Percentiles rank a stretch among this genome's conserved stretches.
Conservation (phyloP, 352 stramenopile species). For the Globisporangium cystogenes region DNA sequence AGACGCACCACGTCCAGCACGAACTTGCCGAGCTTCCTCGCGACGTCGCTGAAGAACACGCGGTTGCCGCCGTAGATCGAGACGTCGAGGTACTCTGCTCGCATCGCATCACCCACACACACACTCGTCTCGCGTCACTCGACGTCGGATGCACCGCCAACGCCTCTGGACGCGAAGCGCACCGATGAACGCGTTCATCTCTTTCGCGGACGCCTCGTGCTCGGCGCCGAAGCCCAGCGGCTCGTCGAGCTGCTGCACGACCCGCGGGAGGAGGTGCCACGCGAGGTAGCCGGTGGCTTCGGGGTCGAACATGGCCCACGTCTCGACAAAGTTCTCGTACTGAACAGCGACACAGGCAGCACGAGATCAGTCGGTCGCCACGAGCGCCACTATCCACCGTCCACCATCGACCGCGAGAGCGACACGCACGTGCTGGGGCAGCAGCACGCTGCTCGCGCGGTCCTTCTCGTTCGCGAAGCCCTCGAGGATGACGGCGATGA, state of each 20-base stretch:
- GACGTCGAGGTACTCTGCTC: slow-evolving; percentile 39
- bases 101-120: no score
- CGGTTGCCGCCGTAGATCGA: slow-evolving; percentile 45
- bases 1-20: slow-evolving; percentile 43
- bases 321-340: slow-evolving; percentile 57
- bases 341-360: slow-evolving; percentile 10
- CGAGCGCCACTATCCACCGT: no score
- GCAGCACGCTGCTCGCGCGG: slow-evolving; percentile 36
- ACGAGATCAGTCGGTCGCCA: not conserved
- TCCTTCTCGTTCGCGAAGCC: slow-evolving; percentile 77
- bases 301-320: slow-evolving; percentile 61
- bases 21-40: slow-evolving; percentile 50
- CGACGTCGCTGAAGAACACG: slow-evolving; percentile 55
- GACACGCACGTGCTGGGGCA: slow-evolving; percentile 32
- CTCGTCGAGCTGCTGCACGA: slow-evolving; percentile 58
- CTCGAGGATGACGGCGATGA: slow-evolving; percentile 85
- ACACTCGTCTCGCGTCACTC: not conserved
- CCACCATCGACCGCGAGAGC: not conserved
- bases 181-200: slow-evolving; percentile 55
- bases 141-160: no score
- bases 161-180: no score
- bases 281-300: slow-evolving; percentile 72
- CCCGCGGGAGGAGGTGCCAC: slow-evolving; percentile 50
- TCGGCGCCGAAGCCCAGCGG: slow-evolving; percentile 56
- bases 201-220: slow-evolving; percentile 35